phyloP scores from a whole-genome alignment of 768 basidiomycete species.

The Gautieria morchelliformis region DNA sequence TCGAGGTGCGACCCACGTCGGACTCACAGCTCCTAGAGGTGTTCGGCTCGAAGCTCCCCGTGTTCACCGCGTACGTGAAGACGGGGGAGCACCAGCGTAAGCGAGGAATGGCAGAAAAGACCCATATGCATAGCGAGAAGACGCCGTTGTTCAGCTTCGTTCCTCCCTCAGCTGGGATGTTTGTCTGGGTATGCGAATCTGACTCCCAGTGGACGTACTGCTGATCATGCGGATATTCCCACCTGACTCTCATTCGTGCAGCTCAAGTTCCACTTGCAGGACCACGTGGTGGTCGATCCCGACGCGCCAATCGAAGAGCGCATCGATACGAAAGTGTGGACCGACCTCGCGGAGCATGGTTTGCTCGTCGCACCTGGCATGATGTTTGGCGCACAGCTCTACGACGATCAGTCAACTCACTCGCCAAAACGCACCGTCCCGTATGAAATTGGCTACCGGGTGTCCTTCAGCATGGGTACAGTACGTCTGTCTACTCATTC shows the following conservation, averaged over 20 bases:
- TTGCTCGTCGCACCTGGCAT: constrained; percentile 58
- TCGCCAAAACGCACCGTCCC: constrained; percentile 14
- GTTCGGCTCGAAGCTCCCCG: constrained; percentile 28
- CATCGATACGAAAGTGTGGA: constrained; percentile 53
- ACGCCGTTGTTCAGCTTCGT: constrained; percentile 52
- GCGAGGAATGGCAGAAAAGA: constrained; percentile 32
- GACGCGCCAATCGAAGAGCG: constrained; percentile 24
- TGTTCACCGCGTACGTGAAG: constrained; percentile 38
- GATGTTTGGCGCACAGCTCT: constrained; percentile 22
- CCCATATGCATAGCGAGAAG: constrained; percentile 11
- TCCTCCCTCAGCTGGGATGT: constrained; percentile 80
- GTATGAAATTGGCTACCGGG: constrained; percentile 23
- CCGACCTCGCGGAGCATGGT: constrained; percentile 46
- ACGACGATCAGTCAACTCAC: not conserved
- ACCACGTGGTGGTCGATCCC: constrained; percentile 35
- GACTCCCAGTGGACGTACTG: not conserved
- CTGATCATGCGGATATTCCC: not conserved
- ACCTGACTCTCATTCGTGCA: constrained; percentile 15
- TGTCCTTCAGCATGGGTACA: constrained; percentile 24
- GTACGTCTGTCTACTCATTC: constrained; percentile 4
- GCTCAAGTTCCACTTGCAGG: constrained; percentile 54
- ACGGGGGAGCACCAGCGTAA: constrained; percentile 8
- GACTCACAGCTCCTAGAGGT: constrained; percentile 13
- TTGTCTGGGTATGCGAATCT: constrained; percentile 45
- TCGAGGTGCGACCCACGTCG: constrained; percentile 40